Base-by-base conservation (phyloP, 163 green algal genomes). In the Chloromonas sp. region DNA sequence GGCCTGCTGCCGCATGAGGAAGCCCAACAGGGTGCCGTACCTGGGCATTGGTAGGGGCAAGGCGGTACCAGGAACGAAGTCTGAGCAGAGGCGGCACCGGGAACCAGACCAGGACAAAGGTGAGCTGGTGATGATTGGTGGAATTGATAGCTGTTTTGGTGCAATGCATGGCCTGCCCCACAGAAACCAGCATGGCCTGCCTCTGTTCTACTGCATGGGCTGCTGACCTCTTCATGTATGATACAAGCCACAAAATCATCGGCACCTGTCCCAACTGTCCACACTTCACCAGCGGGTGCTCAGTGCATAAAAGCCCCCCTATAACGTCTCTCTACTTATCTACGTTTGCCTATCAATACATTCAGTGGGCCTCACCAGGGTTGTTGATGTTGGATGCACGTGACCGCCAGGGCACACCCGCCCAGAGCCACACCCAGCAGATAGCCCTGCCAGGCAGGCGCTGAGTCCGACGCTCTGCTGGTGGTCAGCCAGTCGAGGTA, bases 381-480 rank as follows among this genome's bases (percentile, higher is more conserved):
- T n/a, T n/a, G n/a, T 14, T 79, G 71, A 15, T 79, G 71, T 14
- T 97, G 94, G 3, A 95, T 81, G 0, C 95, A 14, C 8, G 85
- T 84, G 85, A 95, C 91, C 57, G 81, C 61, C 60, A 93, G 93
- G 70, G 88, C 89, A 70, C 90, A 90, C 57, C 84, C 5, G 3
- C 87, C 91, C 81, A 96, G 85, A 15, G 89, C 86, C 5, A 87
- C 80, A 1, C 93, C 94, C 86, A 89, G 93, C 82, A 94, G 79
- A 93, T 94, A 97, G 14, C 94, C 94, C 61, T 82, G 66, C 84
- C 92, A 93, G n/a, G n/a, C n/a, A n/a, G n/a, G n/a, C n/a, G n/a
- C n/a, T n/a, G n/a, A n/a, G n/a, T n/a, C n/a, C n/a, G n/a, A n/a
- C n/a, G n/a, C n/a, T n/a, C n/a, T n/a, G n/a, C n/a, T n/a, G n/a